A percentile compares a stretch with the other conserved stretches of the same genome.
phyloP scores from a whole-genome alignment of 2,329 filamentous ascomycete genomes.

The Phialophora verrucosa region DNA sequence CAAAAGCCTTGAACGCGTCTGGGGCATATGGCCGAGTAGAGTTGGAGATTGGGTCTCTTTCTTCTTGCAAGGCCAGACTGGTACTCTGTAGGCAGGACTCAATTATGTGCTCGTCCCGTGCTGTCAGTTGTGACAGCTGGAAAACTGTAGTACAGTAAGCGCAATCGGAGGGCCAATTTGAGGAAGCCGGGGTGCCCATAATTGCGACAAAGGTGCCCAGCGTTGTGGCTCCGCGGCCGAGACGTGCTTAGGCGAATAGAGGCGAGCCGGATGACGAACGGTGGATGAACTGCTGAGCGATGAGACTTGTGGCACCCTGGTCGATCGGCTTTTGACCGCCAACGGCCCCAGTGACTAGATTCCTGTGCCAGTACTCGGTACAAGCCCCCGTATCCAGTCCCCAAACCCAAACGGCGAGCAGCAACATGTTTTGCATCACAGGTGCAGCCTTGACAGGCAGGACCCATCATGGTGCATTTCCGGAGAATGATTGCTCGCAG shows the following conservation, averaged over 20 bases:
- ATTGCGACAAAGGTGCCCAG: constrained; percentile 1
- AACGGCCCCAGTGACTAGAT: not conserved
- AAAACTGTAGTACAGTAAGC: not conserved
- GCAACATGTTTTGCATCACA: constrained; percentile 3
- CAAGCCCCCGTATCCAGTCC: not conserved
- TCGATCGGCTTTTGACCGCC: constrained; percentile 7
- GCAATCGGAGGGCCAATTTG: not conserved
- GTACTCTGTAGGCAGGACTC: not conserved
- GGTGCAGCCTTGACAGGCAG: constrained; percentile 4
- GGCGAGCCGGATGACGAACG: constrained; percentile 20
- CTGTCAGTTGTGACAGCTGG: not conserved
- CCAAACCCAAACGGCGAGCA: not conserved
- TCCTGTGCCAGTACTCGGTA: too few species aligned
- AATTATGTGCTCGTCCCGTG: not conserved
- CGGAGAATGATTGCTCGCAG: not conserved
- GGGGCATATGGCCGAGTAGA: not conserved
- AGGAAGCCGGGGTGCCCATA: not conserved
- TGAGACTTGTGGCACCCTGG: not conserved
- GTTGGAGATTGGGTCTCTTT: not conserved
- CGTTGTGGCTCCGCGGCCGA: constrained; percentile 6
- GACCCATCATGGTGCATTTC: constrained; percentile 7
- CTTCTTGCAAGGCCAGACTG: not conserved
- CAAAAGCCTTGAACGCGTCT: constrained; percentile 1
- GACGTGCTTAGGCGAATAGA: constrained; percentile 19
- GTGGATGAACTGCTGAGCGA: constrained; percentile 6